These are phyloP conservation scores for Cicer arietinum DNA, from an alignment of 306 rosid genomes.

Conservation along the genomic window DNA sequence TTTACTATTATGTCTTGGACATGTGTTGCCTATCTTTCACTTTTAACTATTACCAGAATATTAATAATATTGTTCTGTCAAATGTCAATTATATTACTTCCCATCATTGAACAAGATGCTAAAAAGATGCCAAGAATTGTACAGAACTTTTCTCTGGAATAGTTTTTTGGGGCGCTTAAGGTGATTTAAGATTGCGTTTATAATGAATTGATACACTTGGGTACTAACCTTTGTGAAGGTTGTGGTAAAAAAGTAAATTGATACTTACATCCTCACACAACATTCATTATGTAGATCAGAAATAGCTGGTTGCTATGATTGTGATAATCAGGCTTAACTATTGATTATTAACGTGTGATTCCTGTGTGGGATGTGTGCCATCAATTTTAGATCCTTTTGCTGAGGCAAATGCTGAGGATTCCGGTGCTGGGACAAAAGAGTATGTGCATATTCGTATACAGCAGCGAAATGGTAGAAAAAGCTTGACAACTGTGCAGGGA, in stretches of 20 bases:
- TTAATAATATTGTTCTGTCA: background rate
- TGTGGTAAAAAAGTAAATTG: background rate
- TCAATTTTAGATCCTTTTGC: conserved; percentile 84
- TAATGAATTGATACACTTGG: background rate
- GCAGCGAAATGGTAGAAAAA: conserved; percentile 92
- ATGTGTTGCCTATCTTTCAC: background rate
- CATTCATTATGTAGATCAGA: background rate
- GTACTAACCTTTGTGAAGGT: background rate
- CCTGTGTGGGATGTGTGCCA: background rate
- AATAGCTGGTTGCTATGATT: conserved; percentile 7
- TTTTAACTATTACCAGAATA: background rate
- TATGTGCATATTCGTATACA: conserved; percentile 91
- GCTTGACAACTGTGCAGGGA: conserved; percentile 94
- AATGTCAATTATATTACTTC: background rate
- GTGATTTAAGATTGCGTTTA: background rate
- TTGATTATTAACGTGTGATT: background rate
- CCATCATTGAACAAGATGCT: conserved; percentile 14
- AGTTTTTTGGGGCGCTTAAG: background rate
- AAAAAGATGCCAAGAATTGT: background rate
- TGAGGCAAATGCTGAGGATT: conserved; percentile 78
- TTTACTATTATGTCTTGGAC: background rate
- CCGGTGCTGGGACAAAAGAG: conserved; percentile 91
- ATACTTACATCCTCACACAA: background rate
- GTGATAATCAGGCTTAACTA: background rate
- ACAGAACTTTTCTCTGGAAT: conserved; percentile 4